Conservation (phyloP, 305 asterid genomes). For the Vinca major region DNA sequence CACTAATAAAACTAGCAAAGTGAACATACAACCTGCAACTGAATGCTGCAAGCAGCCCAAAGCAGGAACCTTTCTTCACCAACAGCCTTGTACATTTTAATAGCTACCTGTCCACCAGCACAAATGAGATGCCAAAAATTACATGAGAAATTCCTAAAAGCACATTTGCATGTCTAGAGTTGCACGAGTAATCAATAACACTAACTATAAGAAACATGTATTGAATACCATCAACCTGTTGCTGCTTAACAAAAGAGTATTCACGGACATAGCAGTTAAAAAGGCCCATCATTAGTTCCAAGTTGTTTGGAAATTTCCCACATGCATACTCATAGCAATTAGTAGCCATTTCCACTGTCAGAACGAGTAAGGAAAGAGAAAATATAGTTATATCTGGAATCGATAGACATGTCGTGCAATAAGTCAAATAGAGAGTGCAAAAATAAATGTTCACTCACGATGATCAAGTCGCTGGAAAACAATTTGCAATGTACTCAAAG, state of each 20-base stretch:
- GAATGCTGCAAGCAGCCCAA: constrained; percentile 99
- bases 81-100: constrained; percentile 83
- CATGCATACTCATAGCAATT: constrained; percentile 90
- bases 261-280: constrained; percentile 90
- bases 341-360: constrained; percentile 92
- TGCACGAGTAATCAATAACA: not conserved
- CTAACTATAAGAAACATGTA: not conserved
- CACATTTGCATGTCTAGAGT: not conserved
- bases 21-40: constrained; percentile 61
- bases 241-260: constrained; percentile 92
- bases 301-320: constrained; percentile 62
- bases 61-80: constrained; percentile 90
- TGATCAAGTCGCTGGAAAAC: constrained; percentile 91
- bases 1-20: constrained; percentile 9
- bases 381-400: not conserved
- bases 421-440: not conserved
- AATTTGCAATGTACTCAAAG: constrained; percentile 90
- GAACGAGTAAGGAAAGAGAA: constrained; percentile 3
- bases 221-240: constrained; percentile 57
- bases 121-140: constrained; percentile 5
- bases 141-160: constrained; percentile 1
- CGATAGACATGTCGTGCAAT: not conserved
- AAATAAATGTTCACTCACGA: constrained; percentile 35
- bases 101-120: constrained; percentile 58
- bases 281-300: constrained; percentile 90